Base-by-base conservation (phyloP, 2,329 filamentous ascomycete species). In the Paracorniculantispora psalliotae region DNA sequence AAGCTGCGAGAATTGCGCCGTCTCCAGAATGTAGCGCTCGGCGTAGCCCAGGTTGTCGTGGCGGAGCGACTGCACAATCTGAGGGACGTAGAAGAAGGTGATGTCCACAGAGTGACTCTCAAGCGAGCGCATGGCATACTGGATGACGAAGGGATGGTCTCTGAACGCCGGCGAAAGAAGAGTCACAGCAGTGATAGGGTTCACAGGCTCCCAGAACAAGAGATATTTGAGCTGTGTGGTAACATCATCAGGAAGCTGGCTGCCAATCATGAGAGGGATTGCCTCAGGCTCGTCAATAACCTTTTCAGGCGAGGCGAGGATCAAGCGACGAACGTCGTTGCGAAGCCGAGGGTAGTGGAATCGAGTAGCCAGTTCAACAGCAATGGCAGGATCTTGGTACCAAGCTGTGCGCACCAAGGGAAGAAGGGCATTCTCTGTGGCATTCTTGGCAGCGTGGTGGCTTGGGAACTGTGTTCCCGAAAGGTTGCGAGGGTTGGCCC, bases 41-140 rank as follows among this genome's bases (percentile, higher is more conserved):
- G 97, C 92, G 69, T 99, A 99, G 59, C 94, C 94, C 25, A 99
- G 80, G 13, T 83, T 84, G 78, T 99, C 94, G 67, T 97, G 97
- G 57, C 94, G 88, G 46, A 99, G 81, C 46, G 91, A 89, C 72
- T 99, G 94, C 15, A 99, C 94, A 66, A 99, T 96, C 71, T 99
- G 94, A 7, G 96, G 94, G 2, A 99, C 94, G 69, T 97, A 97
- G 75, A 97, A 99, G 80, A 99, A 99, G 0, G 93, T 96, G 21
- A 97, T 87, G 70, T 97, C 94, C n/a, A 97, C 88, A 0, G 92
- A 88, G 68, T 99, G 94, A 65, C 89, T 92, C 70, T 99, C 94
- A 50, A 99, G 75, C 3, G 94, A 91, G 67, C 92, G 86, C 87
- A 99, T 96, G 1, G 94, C 94, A 72, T 97, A 99, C 72, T 99